These are phyloP conservation scores for Apiospora aurea DNA, from an alignment of 2,329 filamentous ascomycete species.

Conservation along the genomic window DNA sequence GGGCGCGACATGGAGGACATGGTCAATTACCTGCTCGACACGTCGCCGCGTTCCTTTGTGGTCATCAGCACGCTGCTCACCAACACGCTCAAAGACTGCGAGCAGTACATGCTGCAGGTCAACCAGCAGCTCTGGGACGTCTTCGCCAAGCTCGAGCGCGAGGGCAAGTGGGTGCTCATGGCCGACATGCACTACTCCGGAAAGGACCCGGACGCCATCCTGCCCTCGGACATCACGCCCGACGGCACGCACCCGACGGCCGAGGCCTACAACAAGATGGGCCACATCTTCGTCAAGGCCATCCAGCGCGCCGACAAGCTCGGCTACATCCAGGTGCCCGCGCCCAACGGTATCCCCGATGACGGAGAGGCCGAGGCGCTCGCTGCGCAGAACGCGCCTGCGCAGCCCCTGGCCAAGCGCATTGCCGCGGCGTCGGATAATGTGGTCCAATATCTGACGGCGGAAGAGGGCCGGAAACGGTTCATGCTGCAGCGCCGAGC, in stretches of 20 bases:
- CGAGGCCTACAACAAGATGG: slow-evolving; percentile 36
- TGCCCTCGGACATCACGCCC: slow-evolving; percentile 32
- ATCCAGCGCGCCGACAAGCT: slow-evolving; percentile 34
- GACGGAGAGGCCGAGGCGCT: slow-evolving; percentile 29
- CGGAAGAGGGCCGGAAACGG: slow-evolving; percentile 16
- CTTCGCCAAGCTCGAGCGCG: slow-evolving; percentile 25
- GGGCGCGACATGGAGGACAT: slow-evolving; percentile 33
- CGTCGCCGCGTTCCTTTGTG: slow-evolving; percentile 35
- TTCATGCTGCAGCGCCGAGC: slow-evolving; percentile 19
- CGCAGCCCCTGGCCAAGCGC: background rate
- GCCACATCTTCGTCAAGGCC: slow-evolving; percentile 34
- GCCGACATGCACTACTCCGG: slow-evolving; percentile 38
- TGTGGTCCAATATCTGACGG: background rate
- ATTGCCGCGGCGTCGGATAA: background rate
- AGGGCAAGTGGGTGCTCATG: slow-evolving; percentile 33
- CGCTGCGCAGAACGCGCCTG: background rate
- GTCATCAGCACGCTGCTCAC: slow-evolving; percentile 38
- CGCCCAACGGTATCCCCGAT: slow-evolving; percentile 30
- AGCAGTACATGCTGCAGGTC: slow-evolving; percentile 33
- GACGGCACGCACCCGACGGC: slow-evolving; percentile 38
- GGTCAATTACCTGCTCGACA: slow-evolving; percentile 34
- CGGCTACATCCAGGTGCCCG: slow-evolving; percentile 31
- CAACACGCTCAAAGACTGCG: slow-evolving; percentile 33
- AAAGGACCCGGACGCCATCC: slow-evolving; percentile 29
- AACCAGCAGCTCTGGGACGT: slow-evolving; percentile 35